A percentile compares a stretch with the other conserved stretches of the same genome.
These are phyloP conservation scores for Ogataea chonburiensis DNA, from an alignment of 805 yeast species.

Conservation along the genomic window DNA sequence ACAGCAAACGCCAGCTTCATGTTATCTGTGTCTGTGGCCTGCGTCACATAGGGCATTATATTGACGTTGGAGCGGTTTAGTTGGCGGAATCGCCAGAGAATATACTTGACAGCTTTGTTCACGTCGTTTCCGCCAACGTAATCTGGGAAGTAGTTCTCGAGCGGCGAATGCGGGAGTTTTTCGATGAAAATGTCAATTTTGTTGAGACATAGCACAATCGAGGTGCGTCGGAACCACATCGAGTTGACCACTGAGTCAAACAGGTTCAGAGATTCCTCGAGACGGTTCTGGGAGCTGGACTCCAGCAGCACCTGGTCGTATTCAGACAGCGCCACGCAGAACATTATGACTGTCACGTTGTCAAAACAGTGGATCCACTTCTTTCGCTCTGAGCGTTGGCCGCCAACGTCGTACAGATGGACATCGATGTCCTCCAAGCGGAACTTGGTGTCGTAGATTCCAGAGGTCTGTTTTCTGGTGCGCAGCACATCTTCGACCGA, in stretches of 20 bases:
- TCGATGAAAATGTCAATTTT: constrained; percentile 89
- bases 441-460: constrained; percentile 81
- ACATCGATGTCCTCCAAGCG: constrained; percentile 66
- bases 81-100: constrained; percentile 85
- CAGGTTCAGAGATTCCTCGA: constrained; percentile 77
- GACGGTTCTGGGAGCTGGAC: constrained; percentile 69
- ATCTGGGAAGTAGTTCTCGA: constrained; percentile 83
- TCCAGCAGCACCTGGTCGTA: constrained; percentile 86
- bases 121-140: constrained; percentile 89
- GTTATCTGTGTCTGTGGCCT: constrained; percentile 90
- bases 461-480: constrained; percentile 89
- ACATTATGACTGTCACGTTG: constrained; percentile 83
- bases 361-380: constrained; percentile 98
- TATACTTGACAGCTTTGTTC: constrained; percentile 87
- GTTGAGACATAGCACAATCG: constrained; percentile 82
- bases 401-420: constrained; percentile 85
- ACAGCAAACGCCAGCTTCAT: constrained; percentile 74
- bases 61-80: constrained; percentile 79
- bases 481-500: constrained; percentile 74
- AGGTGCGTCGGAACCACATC: constrained; percentile 86
- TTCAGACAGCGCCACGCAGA: constrained; percentile 88
- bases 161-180: constrained; percentile 75
- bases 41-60: constrained; percentile 88
- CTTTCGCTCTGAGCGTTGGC: constrained; percentile 92
- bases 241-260: constrained; percentile 91